phyloP scores from a whole-genome alignment of 2,329 filamentous ascomycete species.

The Trichoderma sp. region DNA sequence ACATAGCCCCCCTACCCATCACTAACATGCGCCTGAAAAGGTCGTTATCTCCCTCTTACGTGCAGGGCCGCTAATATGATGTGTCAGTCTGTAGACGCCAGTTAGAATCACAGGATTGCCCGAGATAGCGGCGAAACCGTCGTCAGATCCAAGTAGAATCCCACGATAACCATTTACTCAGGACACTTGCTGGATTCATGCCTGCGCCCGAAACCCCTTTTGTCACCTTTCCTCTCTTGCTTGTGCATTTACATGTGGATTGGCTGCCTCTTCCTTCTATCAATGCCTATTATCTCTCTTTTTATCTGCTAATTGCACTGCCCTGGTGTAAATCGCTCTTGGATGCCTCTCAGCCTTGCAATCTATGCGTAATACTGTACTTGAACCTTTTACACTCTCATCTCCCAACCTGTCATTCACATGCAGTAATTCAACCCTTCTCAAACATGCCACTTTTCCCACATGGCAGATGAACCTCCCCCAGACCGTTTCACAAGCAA shows the following conservation, averaged over 20 bases:
- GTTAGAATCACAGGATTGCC: neutral
- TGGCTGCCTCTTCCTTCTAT: slow-evolving; percentile 16
- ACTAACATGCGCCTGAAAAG: neutral
- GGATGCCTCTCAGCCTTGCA: neutral
- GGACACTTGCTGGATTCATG: neutral
- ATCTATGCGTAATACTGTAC: neutral
- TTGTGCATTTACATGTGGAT: neutral
- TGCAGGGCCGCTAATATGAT: slow-evolving; percentile 20
- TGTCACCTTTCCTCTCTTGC: neutral
- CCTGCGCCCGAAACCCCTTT: neutral
- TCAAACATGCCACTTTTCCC: slow-evolving; percentile 13
- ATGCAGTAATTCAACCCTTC: neutral
- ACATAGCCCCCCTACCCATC: slow-evolving; percentile 15
- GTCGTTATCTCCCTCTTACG: neutral
- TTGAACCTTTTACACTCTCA: too few species aligned
- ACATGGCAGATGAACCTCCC: neutral
- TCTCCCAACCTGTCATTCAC: neutral
- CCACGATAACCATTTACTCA: slow-evolving; percentile 4
- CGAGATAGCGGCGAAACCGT: slow-evolving; percentile 26
- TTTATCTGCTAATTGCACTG: neutral
- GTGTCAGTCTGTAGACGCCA: neutral
- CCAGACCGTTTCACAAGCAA: slow-evolving; percentile 12
- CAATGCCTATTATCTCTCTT: neutral
- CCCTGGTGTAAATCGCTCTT: neutral
- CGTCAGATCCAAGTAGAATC: slow-evolving; percentile 5